Percentiles rank a stretch among this genome's conserved stretches.
Conservation (phyloP, 768 basidiomycete species). For the Mycena leptocephala region DNA sequence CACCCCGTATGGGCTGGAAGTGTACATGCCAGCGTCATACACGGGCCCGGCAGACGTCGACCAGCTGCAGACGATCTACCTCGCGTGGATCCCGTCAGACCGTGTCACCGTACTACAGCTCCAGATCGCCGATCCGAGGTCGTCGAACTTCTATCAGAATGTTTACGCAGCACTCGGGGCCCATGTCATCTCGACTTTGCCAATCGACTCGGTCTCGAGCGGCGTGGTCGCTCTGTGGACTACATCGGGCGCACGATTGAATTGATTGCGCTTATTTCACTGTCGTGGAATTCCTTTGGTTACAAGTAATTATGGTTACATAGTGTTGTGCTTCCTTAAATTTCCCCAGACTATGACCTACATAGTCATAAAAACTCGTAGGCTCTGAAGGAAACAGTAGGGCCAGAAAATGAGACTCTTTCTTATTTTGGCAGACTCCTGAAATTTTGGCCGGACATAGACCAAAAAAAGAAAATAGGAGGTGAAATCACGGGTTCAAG, state of each 20-base stretch:
- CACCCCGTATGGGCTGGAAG: conserved; percentile 1
- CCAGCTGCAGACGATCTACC: neutral
- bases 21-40: conserved; percentile 4
- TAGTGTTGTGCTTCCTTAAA: too few relatives aligned
- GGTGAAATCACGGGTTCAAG: too few relatives aligned
- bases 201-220: neutral
- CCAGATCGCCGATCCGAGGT: neutral
- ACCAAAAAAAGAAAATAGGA: too few relatives aligned
- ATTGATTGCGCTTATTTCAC: neutral
- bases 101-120: neutral
- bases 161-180: neutral
- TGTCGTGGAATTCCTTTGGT: neutral
- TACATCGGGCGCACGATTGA: neutral
- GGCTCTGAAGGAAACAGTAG: too few relatives aligned
- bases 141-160: conserved; percentile 4
- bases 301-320: too few relatives aligned
- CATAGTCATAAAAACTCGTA: too few relatives aligned
- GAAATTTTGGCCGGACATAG: too few relatives aligned
- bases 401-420: too few relatives aligned
- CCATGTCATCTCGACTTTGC: conserved; percentile 1
- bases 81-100: neutral
- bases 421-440: too few relatives aligned
- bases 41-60: neutral
- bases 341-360: too few relatives aligned
- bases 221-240: conserved; percentile 1